These are phyloP conservation scores for Rhynchosporium graminicola DNA, from an alignment of 2,329 filamentous ascomycete species.

Conservation along the genomic window DNA sequence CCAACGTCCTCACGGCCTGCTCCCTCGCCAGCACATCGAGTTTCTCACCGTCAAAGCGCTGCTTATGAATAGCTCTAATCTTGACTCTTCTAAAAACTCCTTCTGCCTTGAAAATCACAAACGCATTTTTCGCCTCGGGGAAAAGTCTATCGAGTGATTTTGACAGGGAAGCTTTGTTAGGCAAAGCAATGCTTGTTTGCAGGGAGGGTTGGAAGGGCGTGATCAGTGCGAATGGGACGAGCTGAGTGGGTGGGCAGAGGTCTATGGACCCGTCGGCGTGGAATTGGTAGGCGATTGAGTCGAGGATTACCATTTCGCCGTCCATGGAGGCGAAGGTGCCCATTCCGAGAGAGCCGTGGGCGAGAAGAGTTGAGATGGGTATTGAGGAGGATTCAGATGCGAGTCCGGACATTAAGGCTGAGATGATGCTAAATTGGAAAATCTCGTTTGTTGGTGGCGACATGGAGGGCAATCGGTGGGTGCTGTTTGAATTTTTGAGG, in stretches of 20 bases:
- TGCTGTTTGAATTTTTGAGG: neutral
- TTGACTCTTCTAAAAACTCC: constrained; percentile 36
- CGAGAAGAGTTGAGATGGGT: constrained; percentile 47
- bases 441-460: constrained; percentile 25
- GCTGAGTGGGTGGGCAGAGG: constrained; percentile 39
- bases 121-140: constrained; percentile 35
- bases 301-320: constrained; percentile 47
- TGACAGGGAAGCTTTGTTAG: constrained; percentile 31
- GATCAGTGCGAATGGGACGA: constrained; percentile 44
- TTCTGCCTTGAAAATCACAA: constrained; percentile 37
- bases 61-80: constrained; percentile 37
- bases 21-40: constrained; percentile 43
- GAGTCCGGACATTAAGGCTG: constrained; percentile 48
- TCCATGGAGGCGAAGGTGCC: constrained; percentile 49
- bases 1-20: constrained; percentile 44
- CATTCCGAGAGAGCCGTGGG: constrained; percentile 52
- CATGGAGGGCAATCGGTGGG: neutral
- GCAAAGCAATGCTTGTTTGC: constrained; percentile 27
- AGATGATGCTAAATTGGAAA: constrained; percentile 48
- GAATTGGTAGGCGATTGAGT: constrained; percentile 46
- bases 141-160: constrained; percentile 23
- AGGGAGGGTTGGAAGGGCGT: constrained; percentile 39
- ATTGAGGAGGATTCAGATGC: constrained; percentile 47
- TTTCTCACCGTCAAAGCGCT: constrained; percentile 38
- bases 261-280: constrained; percentile 42